Evolutionary conservation across 345 rosid species (phyloP).

Genomic region (Leavenworthia alabamica): DNA sequence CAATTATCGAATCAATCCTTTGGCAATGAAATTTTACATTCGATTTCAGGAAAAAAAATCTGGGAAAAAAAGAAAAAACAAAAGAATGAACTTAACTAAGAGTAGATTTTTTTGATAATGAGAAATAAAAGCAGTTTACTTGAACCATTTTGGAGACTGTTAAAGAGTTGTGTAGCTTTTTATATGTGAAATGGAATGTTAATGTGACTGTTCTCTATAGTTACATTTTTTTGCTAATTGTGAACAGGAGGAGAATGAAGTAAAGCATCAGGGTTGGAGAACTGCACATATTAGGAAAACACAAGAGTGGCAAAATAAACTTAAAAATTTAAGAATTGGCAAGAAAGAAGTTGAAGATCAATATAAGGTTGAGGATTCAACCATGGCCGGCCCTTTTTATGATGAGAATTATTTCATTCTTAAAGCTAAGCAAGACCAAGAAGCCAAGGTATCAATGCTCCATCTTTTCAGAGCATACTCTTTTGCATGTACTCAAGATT

Average conservation of each 20-base stretch:
- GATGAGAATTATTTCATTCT: constrained; percentile 64
- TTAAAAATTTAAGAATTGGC: constrained; percentile 60
- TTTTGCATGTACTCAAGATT: background rate
- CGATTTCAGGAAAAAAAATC: too few species aligned
- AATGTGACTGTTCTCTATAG: background rate
- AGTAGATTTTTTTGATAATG: too few species aligned
- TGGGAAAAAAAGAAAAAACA: background rate
- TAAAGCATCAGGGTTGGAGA: constrained; percentile 58
- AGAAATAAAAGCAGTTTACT: too few species aligned
- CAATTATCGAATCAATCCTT: background rate
- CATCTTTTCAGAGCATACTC: too few species aligned
- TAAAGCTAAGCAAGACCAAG: constrained; percentile 60
- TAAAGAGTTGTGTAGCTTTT: too few species aligned
- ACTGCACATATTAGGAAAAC: constrained; percentile 48
- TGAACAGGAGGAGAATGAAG: constrained; percentile 51
- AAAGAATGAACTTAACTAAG: too few species aligned
- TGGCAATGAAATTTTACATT: background rate
- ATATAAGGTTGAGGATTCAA: constrained; percentile 49
- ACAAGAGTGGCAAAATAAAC: constrained; percentile 81
- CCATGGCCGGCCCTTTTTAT: constrained; percentile 59
- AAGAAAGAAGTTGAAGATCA: constrained; percentile 57
- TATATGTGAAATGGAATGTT: too few species aligned
- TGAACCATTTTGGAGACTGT: too few species aligned
- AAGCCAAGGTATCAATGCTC: constrained; percentile 58
- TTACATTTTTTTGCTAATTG: constrained; percentile 1